Evolutionary conservation across 768 basidiomycete species (phyloP), one percentile per base, ranked within the genome.

Genomic region (Calocera cornea): DNA sequence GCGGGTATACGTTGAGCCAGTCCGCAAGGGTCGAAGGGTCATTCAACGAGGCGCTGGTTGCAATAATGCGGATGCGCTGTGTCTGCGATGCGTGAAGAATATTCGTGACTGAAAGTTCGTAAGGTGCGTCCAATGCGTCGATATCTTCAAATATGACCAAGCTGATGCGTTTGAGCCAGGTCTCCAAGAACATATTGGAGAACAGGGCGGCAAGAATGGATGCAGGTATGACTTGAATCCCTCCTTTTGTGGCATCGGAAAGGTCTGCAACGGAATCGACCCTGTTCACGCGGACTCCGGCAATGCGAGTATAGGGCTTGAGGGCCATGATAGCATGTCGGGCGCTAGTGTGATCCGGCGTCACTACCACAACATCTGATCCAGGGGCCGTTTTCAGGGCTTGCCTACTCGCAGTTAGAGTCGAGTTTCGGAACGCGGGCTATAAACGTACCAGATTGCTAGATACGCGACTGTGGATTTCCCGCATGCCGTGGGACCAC

Each of bases 91-190:
- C 81, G 49, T 86, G 82, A 22, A 87, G 83, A 7, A 92, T 80
- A 7, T 89, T 78, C 1, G 93, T 84, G n/a, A 95, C 73, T 2
- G 82, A 85, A 2, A 97, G 81, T 74, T 99, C 97, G 77, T 95
- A 97, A 1, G 78, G 76, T 19, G 86, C 77, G 74, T 92, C 86
- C 66, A 99, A 80, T 34, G 89, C 84, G 72, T 98, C 90, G 19
- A 99, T 78, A 72, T 88, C 87, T 70, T 97, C 94, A 69, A 89
- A 88, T 2, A 98, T 73, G 34, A 95, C 84, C 36, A 95, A 75
- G 69, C 82, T 79, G 24, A 93, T 80, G 79, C 79, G 69, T 75
- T 22, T 80, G 72, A 67, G 65, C 72, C 72, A 19, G 34, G 50
- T 38, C 67, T 47, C 8, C 65, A 31, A 10, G 44, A 44, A 71